Evolutionary conservation across 2,329 filamentous ascomycete species (phyloP).

Genomic region (Neonectria punicea): DNA sequence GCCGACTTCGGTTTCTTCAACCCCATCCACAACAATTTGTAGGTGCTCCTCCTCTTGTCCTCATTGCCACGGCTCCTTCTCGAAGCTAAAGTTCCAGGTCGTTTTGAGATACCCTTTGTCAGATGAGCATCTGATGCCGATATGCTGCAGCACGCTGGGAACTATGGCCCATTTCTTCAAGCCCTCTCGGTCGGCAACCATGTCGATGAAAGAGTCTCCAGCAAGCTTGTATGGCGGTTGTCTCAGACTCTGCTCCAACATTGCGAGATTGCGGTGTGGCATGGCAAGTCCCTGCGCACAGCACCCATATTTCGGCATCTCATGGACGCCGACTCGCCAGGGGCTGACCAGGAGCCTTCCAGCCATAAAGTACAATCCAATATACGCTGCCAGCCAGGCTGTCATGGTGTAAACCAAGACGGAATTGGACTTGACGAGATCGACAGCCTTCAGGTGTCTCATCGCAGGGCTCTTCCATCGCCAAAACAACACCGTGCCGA

Average conservation of each 20-base stretch:
- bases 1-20: background rate
- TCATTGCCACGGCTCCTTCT: slow-evolving; percentile 28
- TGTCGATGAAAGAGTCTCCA: slow-evolving; percentile 47
- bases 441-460: slow-evolving; percentile 18
- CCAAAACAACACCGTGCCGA: slow-evolving; percentile 23
- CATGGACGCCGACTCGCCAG: slow-evolving; percentile 37
- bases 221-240: slow-evolving; percentile 36
- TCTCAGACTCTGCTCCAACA: slow-evolving; percentile 31
- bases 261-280: slow-evolving; percentile 39
- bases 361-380: slow-evolving; percentile 43
- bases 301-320: slow-evolving; percentile 50
- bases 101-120: slow-evolving; percentile 39
- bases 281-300: slow-evolving; percentile 50
- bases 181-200: slow-evolving; percentile 36
- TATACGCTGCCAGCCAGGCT: slow-evolving; percentile 40
- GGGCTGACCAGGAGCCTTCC: slow-evolving; percentile 42
- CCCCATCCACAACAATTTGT: background rate
- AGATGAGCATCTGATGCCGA: slow-evolving; percentile 44
- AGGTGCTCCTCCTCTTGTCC: background rate
- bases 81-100: slow-evolving; percentile 49
- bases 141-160: slow-evolving; percentile 48
- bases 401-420: slow-evolving; percentile 28
- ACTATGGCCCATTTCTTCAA: slow-evolving; percentile 47
- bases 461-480: slow-evolving; percentile 21
- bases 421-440: slow-evolving; percentile 15